Percentiles rank a stretch among this genome's conserved stretches.
Conservation (phyloP, 768 basidiomycete genomes). For the Trametes cubensis region DNA sequence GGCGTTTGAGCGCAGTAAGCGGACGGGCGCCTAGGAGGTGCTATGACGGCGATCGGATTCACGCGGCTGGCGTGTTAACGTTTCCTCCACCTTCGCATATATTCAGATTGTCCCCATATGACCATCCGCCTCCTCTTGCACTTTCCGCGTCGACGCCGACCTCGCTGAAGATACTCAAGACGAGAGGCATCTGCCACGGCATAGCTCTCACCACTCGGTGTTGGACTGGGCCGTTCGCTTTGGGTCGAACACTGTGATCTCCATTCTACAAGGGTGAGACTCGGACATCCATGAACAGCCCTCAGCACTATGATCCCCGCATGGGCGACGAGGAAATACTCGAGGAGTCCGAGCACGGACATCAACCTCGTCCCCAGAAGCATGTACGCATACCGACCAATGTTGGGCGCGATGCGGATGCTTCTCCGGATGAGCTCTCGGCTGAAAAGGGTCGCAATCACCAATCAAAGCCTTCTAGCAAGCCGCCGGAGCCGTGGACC, state of each 20-base stretch:
- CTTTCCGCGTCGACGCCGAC: not conserved
- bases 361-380: constrained; percentile 2
- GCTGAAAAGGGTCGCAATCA: not conserved
- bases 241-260: too few relatives aligned
- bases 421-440: not conserved
- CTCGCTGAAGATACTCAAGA: not conserved
- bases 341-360: constrained; percentile 13
- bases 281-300: constrained; percentile 2
- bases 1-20: not conserved
- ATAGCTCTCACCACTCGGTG: too few relatives aligned
- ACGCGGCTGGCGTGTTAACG: not conserved
- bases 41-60: constrained; percentile 1
- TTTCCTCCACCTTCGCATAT: not conserved
- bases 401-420: not conserved
- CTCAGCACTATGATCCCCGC: constrained; percentile 31
- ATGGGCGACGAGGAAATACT: constrained; percentile 33
- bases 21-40: not conserved
- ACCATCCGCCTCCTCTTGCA: not conserved
- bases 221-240: too few relatives aligned
- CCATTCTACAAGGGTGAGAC: too few relatives aligned
- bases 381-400: constrained; percentile 17
- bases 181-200: too few relatives aligned
- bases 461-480: constrained; percentile 3
- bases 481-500: constrained; percentile 2
- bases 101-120: not conserved